Evolutionary conservation across 192 early-diverging fungal genomes (phyloP), one percentile per base, ranked within the genome.

Genomic region (Fimicolochytrium jonesii): DNA sequence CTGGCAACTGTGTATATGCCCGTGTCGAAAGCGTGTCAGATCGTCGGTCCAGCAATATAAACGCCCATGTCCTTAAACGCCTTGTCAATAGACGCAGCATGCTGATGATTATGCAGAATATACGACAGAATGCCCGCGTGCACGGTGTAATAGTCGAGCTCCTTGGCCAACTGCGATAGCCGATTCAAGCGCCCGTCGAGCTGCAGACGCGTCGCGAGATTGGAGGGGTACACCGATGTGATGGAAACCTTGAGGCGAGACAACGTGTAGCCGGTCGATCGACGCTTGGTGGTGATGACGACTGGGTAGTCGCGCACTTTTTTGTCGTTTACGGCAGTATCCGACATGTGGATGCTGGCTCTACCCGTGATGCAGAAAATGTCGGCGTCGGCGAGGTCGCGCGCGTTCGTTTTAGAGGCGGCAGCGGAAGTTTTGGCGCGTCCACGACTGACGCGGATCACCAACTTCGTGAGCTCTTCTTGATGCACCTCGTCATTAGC

Each of bases 221-320:
- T 62, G 32, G 25, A 37, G 7, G 61, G 61, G 25, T 62, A 62
- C 23, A 62, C 61, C 15, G 57, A 30, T 58, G 20, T 64, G 11
- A 62, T 10, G 11, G 62, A 9, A 31, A 58, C 22, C 7, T 62
- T 32, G 6, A 62, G 25, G 6, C 20, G 20, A 13, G 61, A 30
- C 13, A 62, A 28, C 26, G 61, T 62, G 56, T 62, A 62, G 6
- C 61, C 61, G 6, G 61, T 62, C n/a, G 61, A 15, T 11, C 57
- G 18, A 5, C 61, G 50, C 10, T 11, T 41, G 11, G 39, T 41
- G 39, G 39, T 41, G n/a, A 41, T 41, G 11, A 41, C 39, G n/a
- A 41, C n/a, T 10, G 39, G 39, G 39, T 41, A 41, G 39, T 41
- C 39, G 10, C n/a, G 10, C 39, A 41, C 39, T 41, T 41, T n/a